These are phyloP conservation scores for Amanita subjunquillea DNA, from an alignment of 768 basidiomycete genomes.

Conservation along the genomic window DNA sequence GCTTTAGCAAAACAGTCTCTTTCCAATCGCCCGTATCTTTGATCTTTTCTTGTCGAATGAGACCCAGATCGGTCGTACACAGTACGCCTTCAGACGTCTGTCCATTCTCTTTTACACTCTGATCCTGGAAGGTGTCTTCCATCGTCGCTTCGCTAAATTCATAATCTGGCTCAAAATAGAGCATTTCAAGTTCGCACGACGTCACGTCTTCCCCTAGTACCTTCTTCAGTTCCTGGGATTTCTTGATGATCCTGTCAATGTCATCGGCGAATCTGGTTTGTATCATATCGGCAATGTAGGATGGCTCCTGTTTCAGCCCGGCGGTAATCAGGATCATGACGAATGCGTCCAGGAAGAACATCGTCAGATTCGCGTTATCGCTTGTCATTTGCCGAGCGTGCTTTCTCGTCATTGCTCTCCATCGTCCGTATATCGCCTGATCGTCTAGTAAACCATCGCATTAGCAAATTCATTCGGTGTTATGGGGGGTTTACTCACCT, in stretches of 20 bases:
- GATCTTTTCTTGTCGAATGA: conserved; percentile 29
- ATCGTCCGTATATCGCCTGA: conserved; percentile 42
- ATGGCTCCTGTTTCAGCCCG: conserved; percentile 20
- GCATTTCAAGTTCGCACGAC: conserved; percentile 43
- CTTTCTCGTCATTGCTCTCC: conserved; percentile 43
- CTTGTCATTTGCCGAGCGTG: conserved; percentile 31
- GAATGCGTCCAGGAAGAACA: conserved; percentile 27
- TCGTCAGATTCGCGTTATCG: conserved; percentile 18
- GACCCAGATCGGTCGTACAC: conserved; percentile 49
- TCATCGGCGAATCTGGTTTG: conserved; percentile 31
- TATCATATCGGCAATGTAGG: conserved; percentile 27
- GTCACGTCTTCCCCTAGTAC: conserved; percentile 50
- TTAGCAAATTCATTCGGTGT: background rate
- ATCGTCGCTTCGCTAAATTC: conserved; percentile 29
- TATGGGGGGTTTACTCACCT: conserved; percentile 29
- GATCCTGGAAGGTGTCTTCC: conserved; percentile 30
- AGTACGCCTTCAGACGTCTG: conserved; percentile 25
- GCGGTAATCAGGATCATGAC: conserved; percentile 30
- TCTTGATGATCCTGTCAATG: conserved; percentile 29
- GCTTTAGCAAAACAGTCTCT: conserved; percentile 36
- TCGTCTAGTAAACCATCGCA: conserved; percentile 23
- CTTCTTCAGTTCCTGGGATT: conserved; percentile 41
- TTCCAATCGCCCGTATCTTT: conserved; percentile 31
- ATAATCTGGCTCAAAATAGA: conserved; percentile 32
- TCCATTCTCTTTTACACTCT: conserved; percentile 5